phyloP scores from a whole-genome alignment of 2,329 filamentous ascomycete species.

The Penicillium polonicum region DNA sequence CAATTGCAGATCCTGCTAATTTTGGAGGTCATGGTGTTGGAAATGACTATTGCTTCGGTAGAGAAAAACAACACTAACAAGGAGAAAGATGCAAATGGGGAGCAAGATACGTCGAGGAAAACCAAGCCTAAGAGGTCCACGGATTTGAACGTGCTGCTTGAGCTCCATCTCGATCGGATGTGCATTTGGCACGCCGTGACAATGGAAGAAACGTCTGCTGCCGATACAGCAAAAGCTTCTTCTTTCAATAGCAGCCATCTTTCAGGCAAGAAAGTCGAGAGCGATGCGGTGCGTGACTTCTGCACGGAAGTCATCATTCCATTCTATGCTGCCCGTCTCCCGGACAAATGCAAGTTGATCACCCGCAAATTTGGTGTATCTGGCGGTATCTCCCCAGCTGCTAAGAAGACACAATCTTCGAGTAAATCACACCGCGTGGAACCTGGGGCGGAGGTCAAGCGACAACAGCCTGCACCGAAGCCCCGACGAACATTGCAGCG shows the following conservation, averaged over 20 bases:
- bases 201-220: constrained; percentile 36
- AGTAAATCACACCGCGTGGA: constrained; percentile 29
- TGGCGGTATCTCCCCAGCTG: constrained; percentile 36
- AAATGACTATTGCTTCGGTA: constrained; percentile 27
- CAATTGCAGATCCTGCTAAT: constrained; percentile 52
- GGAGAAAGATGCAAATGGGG: constrained; percentile 14
- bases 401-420: constrained; percentile 34
- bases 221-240: constrained; percentile 29
- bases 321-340: constrained; percentile 50
- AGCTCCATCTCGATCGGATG: constrained; percentile 49
- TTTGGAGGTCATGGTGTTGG: constrained; percentile 48
- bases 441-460: constrained; percentile 34
- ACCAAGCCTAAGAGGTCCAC: constrained; percentile 41
- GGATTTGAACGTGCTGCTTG: constrained; percentile 45
- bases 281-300: constrained; percentile 50
- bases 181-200: constrained; percentile 53
- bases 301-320: constrained; percentile 52
- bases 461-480: constrained; percentile 27
- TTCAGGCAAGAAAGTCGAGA: constrained; percentile 38
- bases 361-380: constrained; percentile 50
- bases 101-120: constrained; percentile 24
- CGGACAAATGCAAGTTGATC: constrained; percentile 48
- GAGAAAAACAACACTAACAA: constrained; percentile 20
- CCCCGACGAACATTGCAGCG: constrained; percentile 45
- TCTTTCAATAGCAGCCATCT: constrained; percentile 29